phyloP scores from a whole-genome alignment of 2,329 filamentous ascomycete species.

The Ophioceras dolichostomum region DNA sequence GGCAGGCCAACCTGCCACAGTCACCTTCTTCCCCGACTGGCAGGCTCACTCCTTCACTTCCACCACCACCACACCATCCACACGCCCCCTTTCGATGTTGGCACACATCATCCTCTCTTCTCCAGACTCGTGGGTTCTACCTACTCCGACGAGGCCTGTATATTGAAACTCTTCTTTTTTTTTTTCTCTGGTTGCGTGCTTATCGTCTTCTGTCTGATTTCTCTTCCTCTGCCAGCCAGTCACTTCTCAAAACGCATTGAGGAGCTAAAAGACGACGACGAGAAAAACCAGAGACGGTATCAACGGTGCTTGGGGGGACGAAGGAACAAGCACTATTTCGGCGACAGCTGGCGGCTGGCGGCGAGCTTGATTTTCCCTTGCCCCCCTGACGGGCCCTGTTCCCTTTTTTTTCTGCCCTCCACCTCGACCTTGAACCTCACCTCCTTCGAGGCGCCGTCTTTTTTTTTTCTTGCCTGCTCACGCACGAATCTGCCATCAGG shows the following conservation, averaged over 20 bases:
- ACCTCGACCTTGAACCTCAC: too few species aligned
- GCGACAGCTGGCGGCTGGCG: too few species aligned
- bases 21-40: neutral
- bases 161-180: slow-evolving; percentile 3
- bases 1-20: neutral
- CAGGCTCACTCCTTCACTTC: neutral
- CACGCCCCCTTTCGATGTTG: neutral
- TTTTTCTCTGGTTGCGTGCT: neutral
- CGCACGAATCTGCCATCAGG: too few species aligned
- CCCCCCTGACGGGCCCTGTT: too few species aligned
- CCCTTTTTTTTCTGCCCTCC: too few species aligned
- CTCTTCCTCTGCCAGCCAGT: neutral
- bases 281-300: slow-evolving; percentile 2
- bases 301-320: neutral
- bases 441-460: too few species aligned
- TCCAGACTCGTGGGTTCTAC: slow-evolving; percentile 3
- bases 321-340: too few species aligned
- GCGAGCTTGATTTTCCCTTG: too few species aligned
- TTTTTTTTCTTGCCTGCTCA: too few species aligned
- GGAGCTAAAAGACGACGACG: neutral
- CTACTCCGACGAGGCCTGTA: slow-evolving; percentile 3
- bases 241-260: neutral
- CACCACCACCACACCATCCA: neutral
- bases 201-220: neutral
- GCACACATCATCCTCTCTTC: slow-evolving; percentile 2